These are phyloP conservation scores for Spatholobus suberectus DNA, from an alignment of 306 rosid species.

Conservation along the genomic window DNA sequence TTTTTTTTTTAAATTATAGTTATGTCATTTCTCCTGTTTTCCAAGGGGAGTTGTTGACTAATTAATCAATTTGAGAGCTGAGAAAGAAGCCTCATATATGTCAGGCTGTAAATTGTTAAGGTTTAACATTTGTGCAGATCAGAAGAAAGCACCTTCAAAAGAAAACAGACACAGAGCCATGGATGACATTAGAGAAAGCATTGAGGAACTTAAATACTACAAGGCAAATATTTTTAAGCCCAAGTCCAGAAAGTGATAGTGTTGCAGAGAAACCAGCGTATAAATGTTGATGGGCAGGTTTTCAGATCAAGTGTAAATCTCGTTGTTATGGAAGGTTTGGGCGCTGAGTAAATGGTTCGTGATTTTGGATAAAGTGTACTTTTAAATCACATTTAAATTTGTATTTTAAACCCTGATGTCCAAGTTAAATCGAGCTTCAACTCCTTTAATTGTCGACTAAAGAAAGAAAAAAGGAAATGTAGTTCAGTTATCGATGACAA, in stretches of 20 bases:
- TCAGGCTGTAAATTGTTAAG: slow-evolving; percentile 3
- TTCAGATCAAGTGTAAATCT: slow-evolving; percentile 9
- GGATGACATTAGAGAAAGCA: slow-evolving; percentile 97
- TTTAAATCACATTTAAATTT: slow-evolving; percentile 29
- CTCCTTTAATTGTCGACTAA: not conserved
- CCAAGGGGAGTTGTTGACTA: not conserved
- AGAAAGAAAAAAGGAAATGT: slow-evolving; percentile 9
- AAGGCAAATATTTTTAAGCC: slow-evolving; percentile 77
- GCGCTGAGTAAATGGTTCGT: not conserved
- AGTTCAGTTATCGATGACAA: not conserved
- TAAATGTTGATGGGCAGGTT: slow-evolving; percentile 33
- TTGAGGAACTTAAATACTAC: slow-evolving; percentile 78
- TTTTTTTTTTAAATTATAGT: not conserved
- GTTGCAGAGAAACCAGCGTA: slow-evolving; percentile 18
- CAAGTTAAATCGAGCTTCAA: not conserved
- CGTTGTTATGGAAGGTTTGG: slow-evolving; percentile 13
- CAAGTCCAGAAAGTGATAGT: slow-evolving; percentile 60
- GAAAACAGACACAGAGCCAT: slow-evolving; percentile 85
- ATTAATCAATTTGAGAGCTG: not conserved
- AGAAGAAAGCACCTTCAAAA: slow-evolving; percentile 70
- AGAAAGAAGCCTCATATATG: not conserved
- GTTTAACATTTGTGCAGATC: slow-evolving; percentile 59
- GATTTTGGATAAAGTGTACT: slow-evolving; percentile 29
- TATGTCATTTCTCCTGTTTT: slow-evolving; percentile 8
- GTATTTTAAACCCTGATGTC: not conserved